Evolutionary conservation across 169 alveolate genomes (phyloP), one percentile per base, ranked within the genome.

Genomic region (Eimeria acervulina): DNA sequence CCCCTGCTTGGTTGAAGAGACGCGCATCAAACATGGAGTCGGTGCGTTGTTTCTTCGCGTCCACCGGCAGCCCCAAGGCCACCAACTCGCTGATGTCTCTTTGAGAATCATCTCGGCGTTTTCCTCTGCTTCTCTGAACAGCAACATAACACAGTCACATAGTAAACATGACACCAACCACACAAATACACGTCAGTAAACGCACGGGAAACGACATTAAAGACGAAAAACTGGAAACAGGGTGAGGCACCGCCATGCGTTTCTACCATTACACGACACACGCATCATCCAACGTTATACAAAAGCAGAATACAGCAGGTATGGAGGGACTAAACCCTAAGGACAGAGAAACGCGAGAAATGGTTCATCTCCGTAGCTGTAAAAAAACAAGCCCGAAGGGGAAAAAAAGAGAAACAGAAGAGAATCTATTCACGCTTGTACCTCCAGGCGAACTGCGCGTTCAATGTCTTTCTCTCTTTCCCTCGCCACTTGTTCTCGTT

Each of bases 61-160:
- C 47, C 78, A 33, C 78, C 38, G 96, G 96, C 97, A 98, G 98
- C 8, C 99, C 99, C 33, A 99, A 97, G 31, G 99, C 99, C 40
- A 98, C 98, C 89, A 98, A 98, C 93, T 99, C 99, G 81, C 99
- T 97, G 51, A 99, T 98, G 92, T 98, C 99, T 90, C 99, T 97
- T 52, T 98, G 99, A 33, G 97, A 97, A 83, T 98, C 99, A 90
- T 98, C 99, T 23, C 97, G 97, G 21, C 98, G 97, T 88, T 98
- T 98, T 36, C 98, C 96, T 89, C 98, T 98, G 97, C 98, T 98
- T 63, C 98, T 97, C 95, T 89, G 83, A 44, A 59, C n/a, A 19
- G 19, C 5, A 52, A 63, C 33, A 59, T 74, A 42, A 52, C 31
- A 31, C 19, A 83, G 8, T 3, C 28, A 59, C 28, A 17, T 59